phyloP scores from a whole-genome alignment of 345 rosid species.

The Diplotaxis tenuifolia region DNA sequence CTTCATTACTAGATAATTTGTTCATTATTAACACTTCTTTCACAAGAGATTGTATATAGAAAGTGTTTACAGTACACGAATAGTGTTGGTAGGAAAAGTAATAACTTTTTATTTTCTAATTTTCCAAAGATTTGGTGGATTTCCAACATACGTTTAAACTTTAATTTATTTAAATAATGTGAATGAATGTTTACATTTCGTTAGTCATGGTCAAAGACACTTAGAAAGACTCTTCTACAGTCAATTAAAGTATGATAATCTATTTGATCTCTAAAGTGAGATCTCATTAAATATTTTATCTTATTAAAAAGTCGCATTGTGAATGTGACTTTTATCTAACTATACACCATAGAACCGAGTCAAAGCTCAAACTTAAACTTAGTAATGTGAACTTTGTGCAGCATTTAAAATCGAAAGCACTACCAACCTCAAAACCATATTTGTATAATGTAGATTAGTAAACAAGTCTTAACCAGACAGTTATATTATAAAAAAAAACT shows the following conservation, averaged over 20 bases:
- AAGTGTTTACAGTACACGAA: neutral
- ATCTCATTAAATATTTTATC: neutral
- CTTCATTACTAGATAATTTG: neutral
- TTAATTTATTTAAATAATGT: neutral
- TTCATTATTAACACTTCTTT: neutral
- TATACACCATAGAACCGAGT: slow-evolving; percentile 2
- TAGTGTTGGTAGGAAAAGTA: neutral
- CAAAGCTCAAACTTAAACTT: neutral
- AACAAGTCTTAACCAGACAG: neutral
- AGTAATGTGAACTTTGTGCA: neutral
- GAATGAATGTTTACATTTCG: neutral
- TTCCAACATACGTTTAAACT: neutral
- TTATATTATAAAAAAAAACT: neutral
- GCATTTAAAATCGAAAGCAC: neutral
- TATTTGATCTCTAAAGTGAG: slow-evolving; percentile 6
- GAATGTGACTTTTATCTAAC: neutral
- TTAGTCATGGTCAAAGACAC: slow-evolving; percentile 33
- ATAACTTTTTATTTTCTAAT: neutral
- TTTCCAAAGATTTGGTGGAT: slow-evolving; percentile 30
- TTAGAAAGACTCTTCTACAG: slow-evolving; percentile 30
- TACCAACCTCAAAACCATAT: neutral
- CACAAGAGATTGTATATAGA: neutral
- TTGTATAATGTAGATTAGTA: neutral
- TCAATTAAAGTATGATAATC: slow-evolving; percentile 21
- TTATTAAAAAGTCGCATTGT: slow-evolving; percentile 2